Evolutionary conservation across 306 rosid species (phyloP).

Genomic region (Psophocarpus tetragonolobus): DNA sequence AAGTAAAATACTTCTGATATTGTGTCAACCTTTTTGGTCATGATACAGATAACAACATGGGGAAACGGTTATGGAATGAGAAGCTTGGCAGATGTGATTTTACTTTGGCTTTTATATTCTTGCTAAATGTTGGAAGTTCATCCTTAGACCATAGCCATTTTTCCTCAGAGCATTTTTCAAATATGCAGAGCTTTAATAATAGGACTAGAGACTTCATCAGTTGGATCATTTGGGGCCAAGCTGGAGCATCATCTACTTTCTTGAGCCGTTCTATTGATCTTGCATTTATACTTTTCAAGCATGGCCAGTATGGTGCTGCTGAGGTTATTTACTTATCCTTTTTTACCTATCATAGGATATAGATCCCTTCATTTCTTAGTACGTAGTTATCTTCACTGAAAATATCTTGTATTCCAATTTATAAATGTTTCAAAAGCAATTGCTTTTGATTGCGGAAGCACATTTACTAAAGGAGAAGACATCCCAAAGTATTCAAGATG

Average conservation of each 20-base stretch:
- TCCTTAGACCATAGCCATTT: slow-evolving; percentile 39
- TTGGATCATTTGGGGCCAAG: slow-evolving; percentile 79
- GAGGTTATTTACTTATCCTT: slow-evolving; percentile 61
- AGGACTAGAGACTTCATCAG: slow-evolving; percentile 67
- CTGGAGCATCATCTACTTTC: slow-evolving; percentile 63
- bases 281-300: slow-evolving; percentile 76
- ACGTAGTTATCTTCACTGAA: slow-evolving; percentile 29
- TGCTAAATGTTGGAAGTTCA: slow-evolving; percentile 58
- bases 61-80: slow-evolving; percentile 68
- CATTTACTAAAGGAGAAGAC: slow-evolving; percentile 83
- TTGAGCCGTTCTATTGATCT: slow-evolving; percentile 79
- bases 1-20: slow-evolving; percentile 19
- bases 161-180: slow-evolving; percentile 54
- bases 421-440: slow-evolving; percentile 51
- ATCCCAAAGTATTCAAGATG: slow-evolving; percentile 73
- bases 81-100: slow-evolving; percentile 79
- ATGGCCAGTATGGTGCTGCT: slow-evolving; percentile 80
- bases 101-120: slow-evolving; percentile 76
- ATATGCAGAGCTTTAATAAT: slow-evolving; percentile 43
- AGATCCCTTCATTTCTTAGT: slow-evolving; percentile 5
- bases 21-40: slow-evolving; percentile 27
- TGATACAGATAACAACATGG: slow-evolving; percentile 56
- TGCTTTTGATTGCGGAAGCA: slow-evolving; percentile 73
- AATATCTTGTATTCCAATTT: slow-evolving; percentile 31
- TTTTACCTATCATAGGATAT: not conserved